A percentile compares a stretch with the other conserved stretches of the same genome.
These are phyloP conservation scores for Abortiporus biennis DNA, from an alignment of 1,284 basidiomycete species.

Conservation along the genomic window DNA sequence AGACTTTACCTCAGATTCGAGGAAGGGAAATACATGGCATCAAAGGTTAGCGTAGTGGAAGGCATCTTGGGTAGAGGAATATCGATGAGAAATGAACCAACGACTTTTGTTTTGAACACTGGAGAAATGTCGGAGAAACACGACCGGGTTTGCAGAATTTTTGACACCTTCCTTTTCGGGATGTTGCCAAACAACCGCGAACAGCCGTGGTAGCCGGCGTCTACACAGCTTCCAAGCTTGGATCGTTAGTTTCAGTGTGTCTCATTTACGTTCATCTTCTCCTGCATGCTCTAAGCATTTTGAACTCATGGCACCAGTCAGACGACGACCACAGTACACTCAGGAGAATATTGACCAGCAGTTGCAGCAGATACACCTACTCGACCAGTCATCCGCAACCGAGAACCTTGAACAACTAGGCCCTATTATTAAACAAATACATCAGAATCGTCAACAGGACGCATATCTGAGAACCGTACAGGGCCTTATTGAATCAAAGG, in stretches of 20 bases:
- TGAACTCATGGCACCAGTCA: constrained; percentile 64
- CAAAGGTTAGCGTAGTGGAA: constrained; percentile 40
- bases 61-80: no score
- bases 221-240: no score
- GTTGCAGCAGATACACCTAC: constrained; percentile 80
- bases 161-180: no score
- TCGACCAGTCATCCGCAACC: constrained; percentile 78
- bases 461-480: constrained; percentile 85
- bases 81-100: no score
- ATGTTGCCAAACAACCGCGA: no score
- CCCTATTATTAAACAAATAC: constrained; percentile 90
- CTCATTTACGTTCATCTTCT: neutral
- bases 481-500: constrained; percentile 87
- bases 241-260: neutral
- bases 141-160: no score
- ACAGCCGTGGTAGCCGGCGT: no score
- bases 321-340: constrained; percentile 66
- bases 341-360: constrained; percentile 80
- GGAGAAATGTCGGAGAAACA: neutral
- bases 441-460: constrained; percentile 87
- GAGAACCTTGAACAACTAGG: constrained; percentile 93
- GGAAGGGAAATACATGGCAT: constrained; percentile 43
- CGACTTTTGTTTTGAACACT: no score
- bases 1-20: constrained; percentile 1
- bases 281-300: neutral